Conservation (phyloP, 2,329 filamentous ascomycete species). For the Polychaeton citri region DNA sequence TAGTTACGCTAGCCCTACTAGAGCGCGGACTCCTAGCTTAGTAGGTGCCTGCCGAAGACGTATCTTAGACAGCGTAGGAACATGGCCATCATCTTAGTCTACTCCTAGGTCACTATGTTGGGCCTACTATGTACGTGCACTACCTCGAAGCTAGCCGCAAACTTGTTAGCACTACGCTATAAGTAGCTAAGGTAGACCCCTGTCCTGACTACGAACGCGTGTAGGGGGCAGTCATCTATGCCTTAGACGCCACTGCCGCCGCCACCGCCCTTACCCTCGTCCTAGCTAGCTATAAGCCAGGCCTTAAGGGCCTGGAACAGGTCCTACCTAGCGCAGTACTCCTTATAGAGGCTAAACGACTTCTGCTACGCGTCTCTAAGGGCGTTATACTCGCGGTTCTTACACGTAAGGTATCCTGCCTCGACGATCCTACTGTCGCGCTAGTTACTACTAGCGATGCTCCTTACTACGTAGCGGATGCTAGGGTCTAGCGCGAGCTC, state of each 20-base stretch:
- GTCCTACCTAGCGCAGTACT: background rate
- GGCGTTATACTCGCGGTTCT: background rate
- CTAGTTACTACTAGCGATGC: background rate
- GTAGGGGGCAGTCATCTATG: background rate
- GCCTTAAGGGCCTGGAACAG: background rate
- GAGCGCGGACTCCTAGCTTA: background rate
- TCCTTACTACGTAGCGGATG: background rate
- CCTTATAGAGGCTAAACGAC: background rate
- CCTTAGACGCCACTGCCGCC: background rate
- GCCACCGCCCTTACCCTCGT: no score
- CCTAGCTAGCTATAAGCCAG: no score
- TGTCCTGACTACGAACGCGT: background rate
- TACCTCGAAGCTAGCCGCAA: constrained; percentile 1
- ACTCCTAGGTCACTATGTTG: background rate
- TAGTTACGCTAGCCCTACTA: background rate
- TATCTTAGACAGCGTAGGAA: constrained; percentile 1
- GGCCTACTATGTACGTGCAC: background rate
- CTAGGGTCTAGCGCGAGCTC: constrained; percentile 1
- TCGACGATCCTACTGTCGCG: background rate
- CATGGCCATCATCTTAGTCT: constrained; percentile 1
- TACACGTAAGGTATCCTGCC: background rate
- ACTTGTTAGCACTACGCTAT: constrained; percentile 1
- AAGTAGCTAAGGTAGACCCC: constrained; percentile 1
- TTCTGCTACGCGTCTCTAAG: background rate
- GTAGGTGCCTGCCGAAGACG: constrained; percentile 1